Percentiles rank a stretch among this genome's conserved stretches.
Conservation (phyloP, 176 grass and related monocot genomes). For the Phoenix dactylifera region DNA sequence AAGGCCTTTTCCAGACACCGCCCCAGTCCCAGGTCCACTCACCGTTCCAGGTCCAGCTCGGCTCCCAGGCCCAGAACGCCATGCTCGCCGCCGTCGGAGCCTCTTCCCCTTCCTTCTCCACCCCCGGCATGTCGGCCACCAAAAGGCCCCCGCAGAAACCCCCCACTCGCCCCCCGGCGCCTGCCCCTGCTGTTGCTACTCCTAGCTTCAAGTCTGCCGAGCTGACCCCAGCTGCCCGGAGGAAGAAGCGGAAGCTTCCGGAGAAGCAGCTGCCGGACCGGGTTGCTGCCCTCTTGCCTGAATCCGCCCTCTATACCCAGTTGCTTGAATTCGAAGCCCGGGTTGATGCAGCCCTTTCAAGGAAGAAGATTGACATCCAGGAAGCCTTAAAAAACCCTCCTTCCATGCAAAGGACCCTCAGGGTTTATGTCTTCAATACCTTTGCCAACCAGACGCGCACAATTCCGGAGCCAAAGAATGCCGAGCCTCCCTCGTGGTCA, state of each 20-base stretch:
- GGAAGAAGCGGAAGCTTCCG: constrained; percentile 88
- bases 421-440: constrained; percentile 96
- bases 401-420: constrained; percentile 76
- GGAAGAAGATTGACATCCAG: constrained; percentile 96
- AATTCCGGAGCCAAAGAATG: constrained; percentile 33
- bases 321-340: constrained; percentile 90
- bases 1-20: constrained; percentile 58
- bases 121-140: constrained; percentile 23
- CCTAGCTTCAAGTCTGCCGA: constrained; percentile 31
- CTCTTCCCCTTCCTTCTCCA: constrained; percentile 16
- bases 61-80: constrained; percentile 8
- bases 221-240: constrained; percentile 59
- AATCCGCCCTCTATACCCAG: constrained; percentile 90
- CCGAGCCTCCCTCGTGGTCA: constrained; percentile 80
- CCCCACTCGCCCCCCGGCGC: constrained; percentile 23
- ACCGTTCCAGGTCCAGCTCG: constrained; percentile 88
- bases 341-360: constrained; percentile 62
- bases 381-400: constrained; percentile 79
- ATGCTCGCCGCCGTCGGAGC: constrained; percentile 21
- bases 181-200: constrained; percentile 26
- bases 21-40: constrained; percentile 30
- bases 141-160: constrained; percentile 80
- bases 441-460: constrained; percentile 72
- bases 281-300: constrained; percentile 72
- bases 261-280: constrained; percentile 93